Evolutionary conservation across 75 land plant species (phyloP).

Genomic region (Cryptomeria japonica): DNA sequence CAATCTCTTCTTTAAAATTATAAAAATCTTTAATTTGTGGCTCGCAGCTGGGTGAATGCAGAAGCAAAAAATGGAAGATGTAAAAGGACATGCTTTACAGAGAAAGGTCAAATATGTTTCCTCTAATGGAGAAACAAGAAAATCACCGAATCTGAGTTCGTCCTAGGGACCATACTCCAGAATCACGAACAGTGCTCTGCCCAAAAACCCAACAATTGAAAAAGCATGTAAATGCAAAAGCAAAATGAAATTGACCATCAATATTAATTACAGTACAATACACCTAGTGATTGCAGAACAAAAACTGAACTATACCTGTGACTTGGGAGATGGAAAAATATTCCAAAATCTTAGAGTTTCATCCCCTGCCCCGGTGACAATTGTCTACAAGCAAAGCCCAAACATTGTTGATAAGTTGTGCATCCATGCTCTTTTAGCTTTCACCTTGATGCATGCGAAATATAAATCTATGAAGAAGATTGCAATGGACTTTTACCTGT

Average conservation of each 20-base stretch:
- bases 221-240: not conserved
- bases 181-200: slow-evolving; percentile 54
- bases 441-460: not conserved
- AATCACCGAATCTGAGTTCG: slow-evolving; percentile 59
- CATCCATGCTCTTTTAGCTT: not conserved
- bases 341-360: slow-evolving; percentile 88
- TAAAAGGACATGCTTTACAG: not conserved
- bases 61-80: not conserved
- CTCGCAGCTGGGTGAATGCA: not conserved
- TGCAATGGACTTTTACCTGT: slow-evolving; percentile 44
- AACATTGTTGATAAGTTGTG: not conserved
- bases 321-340: slow-evolving; percentile 79
- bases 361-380: slow-evolving; percentile 86
- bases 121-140: slow-evolving; percentile 1
- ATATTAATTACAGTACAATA: too few relatives aligned
- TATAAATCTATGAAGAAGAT: not conserved
- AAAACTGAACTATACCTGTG: slow-evolving; percentile 49
- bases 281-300: not conserved
- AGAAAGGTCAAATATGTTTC: not conserved
- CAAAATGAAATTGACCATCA: not conserved
- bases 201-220: not conserved
- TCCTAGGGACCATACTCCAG: slow-evolving; percentile 58
- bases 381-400: slow-evolving; percentile 46
- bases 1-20: not conserved
- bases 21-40: not conserved